Base-by-base conservation (phyloP, 2,329 filamentous ascomycete species). In the Pseudophaeomoniella oleicola region DNA sequence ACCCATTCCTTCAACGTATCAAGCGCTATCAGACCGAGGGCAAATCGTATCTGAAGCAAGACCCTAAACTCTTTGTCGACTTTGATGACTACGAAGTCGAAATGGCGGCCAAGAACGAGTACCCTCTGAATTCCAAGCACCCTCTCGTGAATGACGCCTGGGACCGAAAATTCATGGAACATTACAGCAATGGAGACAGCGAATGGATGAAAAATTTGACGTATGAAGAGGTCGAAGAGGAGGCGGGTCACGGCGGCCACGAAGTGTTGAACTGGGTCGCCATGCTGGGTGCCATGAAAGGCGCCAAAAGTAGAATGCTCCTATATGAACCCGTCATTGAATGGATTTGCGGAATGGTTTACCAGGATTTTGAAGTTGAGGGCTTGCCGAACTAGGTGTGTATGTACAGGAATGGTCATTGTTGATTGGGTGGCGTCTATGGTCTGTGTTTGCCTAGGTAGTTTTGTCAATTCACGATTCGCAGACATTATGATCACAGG, bases 21-120 rank as follows among this genome's bases (percentile, higher is more conserved):
- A 54, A 51, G 39, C 39, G 46, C 34, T 52, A 47, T 35, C 48
- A 53, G 33, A 53, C 49, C 10, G 41, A 46, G 15, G 49, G 50
- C 27, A 48, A 49, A 34, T 19, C 34, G 10, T 43, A 49, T 13
- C 37, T 51, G 19, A 39, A 47, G 31, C 39, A 42, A 13, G 39
- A 50, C 22, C 50, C 49, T 1, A 44, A 49, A 16, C 39, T 54
- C 17, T 50, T 53, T 32, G 45, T 50, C 13, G 37, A 50, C 16
- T 48, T 53, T 34, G 46, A 53, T 37, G 47, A 52, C 18, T 52
- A 54, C 34, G 49, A 54, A 33, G 42, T 51, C n/a, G 48, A 52
- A 37, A 52, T 51, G 49, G 49, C 49, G 3, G 40, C 39, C 30
- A 51, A 47, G 40, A 52, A 51, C 37, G 49, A 52, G 40, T 51